Evolutionary conservation across 805 yeast genomes (phyloP), one percentile per base, ranked within the genome.

Genomic region (Suhomyces sp.): DNA sequence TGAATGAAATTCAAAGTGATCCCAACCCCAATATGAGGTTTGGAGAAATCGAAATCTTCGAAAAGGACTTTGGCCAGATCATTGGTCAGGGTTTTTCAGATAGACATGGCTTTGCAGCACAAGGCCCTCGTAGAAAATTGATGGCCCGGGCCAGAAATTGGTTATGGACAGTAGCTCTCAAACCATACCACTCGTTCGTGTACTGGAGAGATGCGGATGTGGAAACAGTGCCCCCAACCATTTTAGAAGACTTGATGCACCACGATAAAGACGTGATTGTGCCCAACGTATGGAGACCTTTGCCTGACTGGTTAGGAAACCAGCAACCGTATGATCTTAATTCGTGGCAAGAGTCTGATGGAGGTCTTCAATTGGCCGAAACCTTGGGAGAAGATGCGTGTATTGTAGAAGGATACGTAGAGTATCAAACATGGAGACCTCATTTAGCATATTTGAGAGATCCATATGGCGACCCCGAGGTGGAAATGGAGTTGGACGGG

Each of bases 191-290:
- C 66, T 84, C 96, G 6, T 91, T 92, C 87, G 97, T 93, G 6
- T 91, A 92, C 68, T 93, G 98, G 98, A 78, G 98, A 69, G 98
- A 93, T 73, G 97, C 94, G 10, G 98, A 93, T 69, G 96, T 93
- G n/a, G 97, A 92, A 66, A 85, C 92, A 0, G 83, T 87, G 27
- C 96, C 97, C 4, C 78, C 85, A 1, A 85, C 97, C 1, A 83
- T 92, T 54, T 69, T 92, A 55, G 97, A 92, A 69, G 97, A 92
- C 69, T 75, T 92, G 60, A 93, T 93, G 97, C 87, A 83, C 61
- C 97, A 90, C 68, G 84, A 87, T 66, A 83, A 81, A 64, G 98
- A 93, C 66, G 94, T 93, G 25, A 89, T 93, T 48, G 97, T 93
- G 15, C 98, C 98, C 15, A 93, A 89, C 63, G 92, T 89, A 48